A percentile compares a stretch with the other conserved stretches of the same genome.
Evolutionary conservation across 441 rosid genomes (phyloP).

Genomic region (Cnidoscolus chayamansa): DNA sequence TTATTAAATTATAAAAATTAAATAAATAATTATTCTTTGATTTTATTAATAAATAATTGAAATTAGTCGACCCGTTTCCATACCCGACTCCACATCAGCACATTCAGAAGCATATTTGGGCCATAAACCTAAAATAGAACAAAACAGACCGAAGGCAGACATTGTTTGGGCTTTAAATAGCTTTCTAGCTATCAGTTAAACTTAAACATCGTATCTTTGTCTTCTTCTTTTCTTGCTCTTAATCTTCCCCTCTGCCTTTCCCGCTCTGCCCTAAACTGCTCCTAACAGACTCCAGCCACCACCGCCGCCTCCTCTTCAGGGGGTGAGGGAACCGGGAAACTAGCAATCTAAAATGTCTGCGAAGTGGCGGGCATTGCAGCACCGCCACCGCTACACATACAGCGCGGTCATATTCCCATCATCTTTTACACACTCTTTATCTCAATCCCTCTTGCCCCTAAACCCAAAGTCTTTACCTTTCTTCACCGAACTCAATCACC

Average conservation of each 20-base stretch:
- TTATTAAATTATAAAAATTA: too few species aligned
- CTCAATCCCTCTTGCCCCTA: constrained; percentile 34
- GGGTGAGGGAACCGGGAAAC: background rate
- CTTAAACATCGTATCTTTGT: background rate
- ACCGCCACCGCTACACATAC: constrained; percentile 93
- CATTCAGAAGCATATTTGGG: too few species aligned
- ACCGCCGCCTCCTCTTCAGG: background rate
- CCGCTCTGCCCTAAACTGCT: constrained; percentile 8
- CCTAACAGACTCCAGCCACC: background rate
- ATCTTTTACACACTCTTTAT: constrained; percentile 43
- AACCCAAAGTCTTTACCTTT: constrained; percentile 36
- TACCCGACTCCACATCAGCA: too few species aligned
- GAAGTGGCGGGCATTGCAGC: constrained; percentile 94
- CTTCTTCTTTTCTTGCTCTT: background rate
- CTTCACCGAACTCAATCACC: constrained; percentile 42
- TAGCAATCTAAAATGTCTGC: constrained; percentile 54
- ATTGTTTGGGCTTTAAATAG: background rate
- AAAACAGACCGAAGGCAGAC: too few species aligned
- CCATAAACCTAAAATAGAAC: too few species aligned
- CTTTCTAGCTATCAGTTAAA: background rate
- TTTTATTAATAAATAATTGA: too few species aligned
- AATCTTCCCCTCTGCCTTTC: background rate
- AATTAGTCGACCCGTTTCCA: too few species aligned
- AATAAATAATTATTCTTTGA: too few species aligned
- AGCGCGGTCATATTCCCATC: constrained; percentile 68